A percentile compares a stretch with the other conserved stretches of the same genome.
phyloP scores from a whole-genome alignment of 306 rosid genomes.

The Pachyrhizus erosus region DNA sequence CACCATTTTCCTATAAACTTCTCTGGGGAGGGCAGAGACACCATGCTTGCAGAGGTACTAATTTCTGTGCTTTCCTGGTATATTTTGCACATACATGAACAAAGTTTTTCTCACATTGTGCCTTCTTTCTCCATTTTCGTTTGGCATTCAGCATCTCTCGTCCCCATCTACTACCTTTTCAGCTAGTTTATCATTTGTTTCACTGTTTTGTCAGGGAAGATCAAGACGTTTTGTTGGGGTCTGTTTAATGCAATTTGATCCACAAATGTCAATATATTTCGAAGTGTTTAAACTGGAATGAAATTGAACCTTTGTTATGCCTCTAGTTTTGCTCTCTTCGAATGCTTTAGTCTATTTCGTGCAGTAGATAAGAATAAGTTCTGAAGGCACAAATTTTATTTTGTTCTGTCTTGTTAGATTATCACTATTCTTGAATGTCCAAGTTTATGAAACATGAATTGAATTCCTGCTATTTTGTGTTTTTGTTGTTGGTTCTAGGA shows the following conservation, averaged over 20 bases:
- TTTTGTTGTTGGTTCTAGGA: constrained; percentile 29
- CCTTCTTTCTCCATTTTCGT: constrained; percentile 41
- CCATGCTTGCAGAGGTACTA: constrained; percentile 70
- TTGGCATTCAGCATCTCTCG: constrained; percentile 10
- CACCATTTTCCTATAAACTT: constrained; percentile 47
- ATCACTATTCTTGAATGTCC: constrained; percentile 32
- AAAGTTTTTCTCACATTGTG: constrained; percentile 2
- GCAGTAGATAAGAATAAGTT: constrained; percentile 28
- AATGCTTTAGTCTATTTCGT: background rate
- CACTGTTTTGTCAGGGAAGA: constrained; percentile 36
- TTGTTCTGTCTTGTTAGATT: constrained; percentile 32
- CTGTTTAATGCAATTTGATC: constrained; percentile 30
- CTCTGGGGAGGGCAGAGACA: constrained; percentile 36
- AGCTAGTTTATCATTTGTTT: constrained; percentile 24
- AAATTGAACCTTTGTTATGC: constrained; percentile 39
- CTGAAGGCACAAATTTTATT: background rate
- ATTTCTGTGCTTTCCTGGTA: constrained; percentile 27
- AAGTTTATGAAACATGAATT: constrained; percentile 19
- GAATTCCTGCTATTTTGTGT: constrained; percentile 1
- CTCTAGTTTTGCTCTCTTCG: constrained; percentile 19
- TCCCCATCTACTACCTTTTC: constrained; percentile 23
- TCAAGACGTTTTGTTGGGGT: constrained; percentile 15
- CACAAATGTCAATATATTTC: constrained; percentile 31
- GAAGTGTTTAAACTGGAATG: constrained; percentile 22
- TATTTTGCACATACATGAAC: constrained; percentile 9